These are phyloP conservation scores for Candida freyschussii DNA, from an alignment of 1,139 yeast genomes.

Conservation along the genomic window DNA sequence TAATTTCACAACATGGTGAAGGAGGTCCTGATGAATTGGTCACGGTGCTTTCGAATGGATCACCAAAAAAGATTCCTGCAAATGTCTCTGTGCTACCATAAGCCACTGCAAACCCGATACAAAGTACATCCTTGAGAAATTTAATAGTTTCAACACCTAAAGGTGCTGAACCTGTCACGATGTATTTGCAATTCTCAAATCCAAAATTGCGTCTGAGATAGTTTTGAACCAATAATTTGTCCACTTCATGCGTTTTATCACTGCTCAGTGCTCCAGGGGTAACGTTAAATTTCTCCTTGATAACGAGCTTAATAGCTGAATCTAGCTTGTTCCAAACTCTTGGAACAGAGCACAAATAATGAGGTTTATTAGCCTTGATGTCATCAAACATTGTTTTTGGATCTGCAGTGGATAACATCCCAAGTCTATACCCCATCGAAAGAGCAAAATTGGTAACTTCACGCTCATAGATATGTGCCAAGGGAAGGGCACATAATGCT, in stretches of 20 bases:
- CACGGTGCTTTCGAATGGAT: constrained; percentile 26
- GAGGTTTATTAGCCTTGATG: constrained; percentile 45
- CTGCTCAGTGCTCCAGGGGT: too few relatives aligned
- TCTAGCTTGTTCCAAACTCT: constrained; percentile 57
- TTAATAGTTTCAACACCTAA: constrained; percentile 45
- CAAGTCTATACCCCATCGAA: constrained; percentile 28
- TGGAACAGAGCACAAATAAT: constrained; percentile 51
- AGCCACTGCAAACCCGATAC: constrained; percentile 45
- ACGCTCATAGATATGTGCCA: constrained; percentile 46
- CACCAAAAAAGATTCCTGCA: constrained; percentile 47
- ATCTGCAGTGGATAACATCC: constrained; percentile 34
- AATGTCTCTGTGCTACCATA: constrained; percentile 65
- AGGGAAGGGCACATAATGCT: constrained; percentile 35
- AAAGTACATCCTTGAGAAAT: constrained; percentile 48
- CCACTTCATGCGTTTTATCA: constrained; percentile 24
- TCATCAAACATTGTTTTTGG: constrained; percentile 44
- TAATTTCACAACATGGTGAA: constrained; percentile 44
- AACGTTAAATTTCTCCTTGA: constrained; percentile 27
- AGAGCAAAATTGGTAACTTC: constrained; percentile 18
- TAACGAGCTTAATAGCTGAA: constrained; percentile 31
- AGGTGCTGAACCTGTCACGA: constrained; percentile 61
- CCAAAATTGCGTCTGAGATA: constrained; percentile 47
- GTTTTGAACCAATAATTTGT: constrained; percentile 23
- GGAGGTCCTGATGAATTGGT: constrained; percentile 37
- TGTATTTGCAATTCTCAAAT: constrained; percentile 38